phyloP scores from a whole-genome alignment of 2,329 filamentous ascomycete genomes.

The Apiospora aurea region DNA sequence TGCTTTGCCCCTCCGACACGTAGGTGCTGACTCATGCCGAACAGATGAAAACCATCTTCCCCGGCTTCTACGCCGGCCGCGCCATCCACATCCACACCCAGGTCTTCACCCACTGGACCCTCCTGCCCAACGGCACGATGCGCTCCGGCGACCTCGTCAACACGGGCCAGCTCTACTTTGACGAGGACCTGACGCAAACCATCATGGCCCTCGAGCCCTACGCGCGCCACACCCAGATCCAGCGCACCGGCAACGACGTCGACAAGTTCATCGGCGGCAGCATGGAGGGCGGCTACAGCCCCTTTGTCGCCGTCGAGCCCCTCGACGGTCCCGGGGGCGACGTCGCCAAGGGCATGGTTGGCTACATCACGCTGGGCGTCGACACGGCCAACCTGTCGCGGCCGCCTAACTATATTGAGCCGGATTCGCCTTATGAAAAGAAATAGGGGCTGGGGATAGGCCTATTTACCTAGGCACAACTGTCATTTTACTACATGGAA shows the following conservation, averaged over 20 bases:
- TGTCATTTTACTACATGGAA: no score
- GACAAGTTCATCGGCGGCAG: neutral
- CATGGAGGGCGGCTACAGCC: neutral
- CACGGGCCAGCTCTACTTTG: constrained; percentile 44
- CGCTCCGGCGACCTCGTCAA: constrained; percentile 36
- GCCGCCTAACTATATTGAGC: neutral
- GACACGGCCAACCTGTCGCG: neutral
- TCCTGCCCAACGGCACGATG: constrained; percentile 32
- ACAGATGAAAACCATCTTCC: constrained; percentile 30
- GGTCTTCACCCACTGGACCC: constrained; percentile 34
- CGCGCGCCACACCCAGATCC: neutral
- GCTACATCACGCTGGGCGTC: constrained; percentile 4
- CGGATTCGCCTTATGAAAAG: neutral
- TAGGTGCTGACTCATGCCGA: neutral
- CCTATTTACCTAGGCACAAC: no score
- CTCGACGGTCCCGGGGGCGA: neutral
- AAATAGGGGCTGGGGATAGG: neutral
- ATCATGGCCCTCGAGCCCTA: constrained; percentile 9
- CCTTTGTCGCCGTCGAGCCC: neutral
- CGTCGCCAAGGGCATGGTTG: neutral
- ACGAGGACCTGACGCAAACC: constrained; percentile 33
- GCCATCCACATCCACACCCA: constrained; percentile 37
- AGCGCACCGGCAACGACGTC: neutral
- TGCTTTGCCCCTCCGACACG: no score
- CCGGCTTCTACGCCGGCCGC: constrained; percentile 37